These are phyloP conservation scores for Fusarium acutatum DNA, from an alignment of 2,329 filamentous ascomycete species.

Conservation along the genomic window DNA sequence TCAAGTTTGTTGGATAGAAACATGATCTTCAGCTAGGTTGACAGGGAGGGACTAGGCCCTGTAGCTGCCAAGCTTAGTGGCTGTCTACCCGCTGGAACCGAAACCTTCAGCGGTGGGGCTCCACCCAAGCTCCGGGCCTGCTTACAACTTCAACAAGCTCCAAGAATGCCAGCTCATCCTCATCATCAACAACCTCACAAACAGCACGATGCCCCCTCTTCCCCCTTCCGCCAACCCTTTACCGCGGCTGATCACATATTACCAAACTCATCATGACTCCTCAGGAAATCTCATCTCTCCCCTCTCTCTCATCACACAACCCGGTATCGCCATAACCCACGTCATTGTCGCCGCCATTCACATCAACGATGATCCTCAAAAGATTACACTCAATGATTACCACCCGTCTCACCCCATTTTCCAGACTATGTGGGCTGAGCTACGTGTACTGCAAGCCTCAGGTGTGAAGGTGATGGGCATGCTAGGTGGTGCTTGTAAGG, in stretches of 20 bases:
- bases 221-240: conserved; percentile 43
- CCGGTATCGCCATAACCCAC: conserved; percentile 71
- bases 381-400: conserved; percentile 84
- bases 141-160: not conserved
- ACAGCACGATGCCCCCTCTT: conserved; percentile 44
- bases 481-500: conserved; percentile 85
- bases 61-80: conserved; percentile 11
- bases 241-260: conserved; percentile 61
- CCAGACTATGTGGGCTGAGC: conserved; percentile 80
- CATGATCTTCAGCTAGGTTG: not conserved
- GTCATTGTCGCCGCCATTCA: conserved; percentile 89
- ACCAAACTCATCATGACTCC: conserved; percentile 63
- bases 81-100: conserved; percentile 7
- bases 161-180: not conserved
- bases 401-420: conserved; percentile 73
- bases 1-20: not conserved
- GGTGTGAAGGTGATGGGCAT: conserved; percentile 86
- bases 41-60: not conserved
- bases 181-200: not conserved
- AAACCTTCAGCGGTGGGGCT: not conserved
- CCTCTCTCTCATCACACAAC: conserved; percentile 59
- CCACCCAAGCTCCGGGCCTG: conserved; percentile 9
- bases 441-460: conserved; percentile 72
- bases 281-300: conserved; percentile 58
- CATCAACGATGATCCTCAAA: conserved; percentile 72